phyloP scores from a whole-genome alignment of 306 rosid genomes.

The Comarum palustre region DNA sequence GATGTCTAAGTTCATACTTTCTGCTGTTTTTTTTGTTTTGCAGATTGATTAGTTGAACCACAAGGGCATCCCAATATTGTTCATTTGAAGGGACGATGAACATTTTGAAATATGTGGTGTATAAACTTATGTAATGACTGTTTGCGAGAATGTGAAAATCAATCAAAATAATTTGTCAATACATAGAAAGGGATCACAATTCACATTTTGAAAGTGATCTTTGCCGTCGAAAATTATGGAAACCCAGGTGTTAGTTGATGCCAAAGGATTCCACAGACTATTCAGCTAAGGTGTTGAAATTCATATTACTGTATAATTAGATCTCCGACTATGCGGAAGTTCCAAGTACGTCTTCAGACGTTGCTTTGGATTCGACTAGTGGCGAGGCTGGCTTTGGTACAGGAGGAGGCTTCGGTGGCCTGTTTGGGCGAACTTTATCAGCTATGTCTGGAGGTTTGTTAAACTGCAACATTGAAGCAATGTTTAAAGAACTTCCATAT shows the following conservation, averaged over 20 bases:
- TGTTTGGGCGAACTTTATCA: constrained; percentile 64
- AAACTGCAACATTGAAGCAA: constrained; percentile 51
- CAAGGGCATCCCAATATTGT: no score
- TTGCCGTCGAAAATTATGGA: constrained; percentile 14
- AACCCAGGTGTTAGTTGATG: constrained; percentile 11
- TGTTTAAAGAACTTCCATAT: not conserved
- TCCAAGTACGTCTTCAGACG: constrained; percentile 40
- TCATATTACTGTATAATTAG: constrained; percentile 13
- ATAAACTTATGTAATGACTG: no score
- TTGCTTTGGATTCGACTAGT: constrained; percentile 28
- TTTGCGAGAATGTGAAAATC: not conserved
- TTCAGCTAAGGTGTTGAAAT: constrained; percentile 15
- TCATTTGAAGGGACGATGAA: no score
- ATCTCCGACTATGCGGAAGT: constrained; percentile 51
- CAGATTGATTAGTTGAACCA: no score
- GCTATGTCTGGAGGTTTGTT: constrained; percentile 41
- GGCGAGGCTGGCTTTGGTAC: constrained; percentile 43
- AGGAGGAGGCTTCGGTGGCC: constrained; percentile 53
- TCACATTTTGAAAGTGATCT: not conserved
- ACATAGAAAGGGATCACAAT: constrained; percentile 7
- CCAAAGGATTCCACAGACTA: constrained; percentile 18
- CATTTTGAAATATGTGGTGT: no score
- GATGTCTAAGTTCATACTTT: no score
- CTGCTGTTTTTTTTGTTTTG: no score
- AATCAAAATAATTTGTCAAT: not conserved